These are phyloP conservation scores for Gloeopeniophorella convolvens DNA, from an alignment of 768 basidiomycete species.

Conservation along the genomic window DNA sequence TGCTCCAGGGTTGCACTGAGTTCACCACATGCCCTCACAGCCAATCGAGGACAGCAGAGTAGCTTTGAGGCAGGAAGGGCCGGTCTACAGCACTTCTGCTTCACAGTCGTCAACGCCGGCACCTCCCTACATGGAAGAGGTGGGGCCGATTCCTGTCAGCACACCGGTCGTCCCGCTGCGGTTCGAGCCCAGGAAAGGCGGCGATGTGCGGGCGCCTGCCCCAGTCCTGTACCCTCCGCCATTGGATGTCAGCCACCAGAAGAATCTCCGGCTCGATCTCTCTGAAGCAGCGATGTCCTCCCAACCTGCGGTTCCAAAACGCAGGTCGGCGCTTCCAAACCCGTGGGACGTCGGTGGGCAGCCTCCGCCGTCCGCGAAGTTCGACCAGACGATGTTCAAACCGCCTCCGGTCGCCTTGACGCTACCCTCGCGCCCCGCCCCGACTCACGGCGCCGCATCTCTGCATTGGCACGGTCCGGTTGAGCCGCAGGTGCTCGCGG, in stretches of 20 bases:
- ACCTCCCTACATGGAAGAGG: no score
- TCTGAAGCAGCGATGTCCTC: not conserved
- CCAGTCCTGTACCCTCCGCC: no score
- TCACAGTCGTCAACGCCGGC: no score
- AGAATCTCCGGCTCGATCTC: not conserved
- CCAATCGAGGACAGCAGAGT: not conserved
- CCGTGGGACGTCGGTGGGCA: slow-evolving; percentile 2
- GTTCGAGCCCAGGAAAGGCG: no score
- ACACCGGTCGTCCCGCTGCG: no score
- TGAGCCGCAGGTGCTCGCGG: no score
- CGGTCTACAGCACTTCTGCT: no score
- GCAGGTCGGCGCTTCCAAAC: not conserved
- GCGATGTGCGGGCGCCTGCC: no score
- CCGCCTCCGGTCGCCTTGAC: not conserved
- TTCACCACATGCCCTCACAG: not conserved
- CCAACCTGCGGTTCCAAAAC: not conserved
- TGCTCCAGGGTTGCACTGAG: not conserved
- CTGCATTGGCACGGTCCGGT: no score
- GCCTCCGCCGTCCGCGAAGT: not conserved
- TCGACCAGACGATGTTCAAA: not conserved
- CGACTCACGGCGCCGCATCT: not conserved
- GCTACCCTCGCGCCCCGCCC: not conserved
- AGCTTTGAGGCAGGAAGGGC: no score
- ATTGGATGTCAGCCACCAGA: no score
- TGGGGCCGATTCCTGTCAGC: no score